phyloP scores from a whole-genome alignment of 1,284 basidiomycete species.

The Austroboletus niveus region DNA sequence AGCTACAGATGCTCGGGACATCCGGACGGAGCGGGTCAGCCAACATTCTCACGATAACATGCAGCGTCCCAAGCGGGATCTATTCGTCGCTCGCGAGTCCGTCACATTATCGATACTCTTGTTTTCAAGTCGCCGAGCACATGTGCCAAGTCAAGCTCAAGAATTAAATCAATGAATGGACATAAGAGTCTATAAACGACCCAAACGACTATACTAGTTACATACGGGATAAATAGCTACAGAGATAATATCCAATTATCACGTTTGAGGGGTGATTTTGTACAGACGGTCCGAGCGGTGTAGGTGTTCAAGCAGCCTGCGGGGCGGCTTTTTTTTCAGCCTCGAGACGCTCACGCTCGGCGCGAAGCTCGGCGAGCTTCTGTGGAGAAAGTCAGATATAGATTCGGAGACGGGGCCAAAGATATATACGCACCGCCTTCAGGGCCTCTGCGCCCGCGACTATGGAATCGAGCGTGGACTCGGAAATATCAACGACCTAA shows the following conservation, averaged over 20 bases:
- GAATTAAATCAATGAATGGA: no score
- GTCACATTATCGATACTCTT: no score
- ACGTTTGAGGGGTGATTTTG: conserved; percentile 18
- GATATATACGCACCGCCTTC: conserved; percentile 49
- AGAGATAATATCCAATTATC: conserved; percentile 33
- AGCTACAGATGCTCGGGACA: no score
- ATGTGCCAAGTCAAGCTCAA: no score
- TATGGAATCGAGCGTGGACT: conserved; percentile 62
- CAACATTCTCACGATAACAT: no score
- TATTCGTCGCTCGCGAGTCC: no score
- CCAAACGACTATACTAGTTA: background rate
- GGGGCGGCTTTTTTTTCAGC: conserved; percentile 36
- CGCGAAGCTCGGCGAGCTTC: conserved; percentile 62
- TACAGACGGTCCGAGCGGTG: conserved; percentile 15
- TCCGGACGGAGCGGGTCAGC: no score
- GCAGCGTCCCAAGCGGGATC: no score
- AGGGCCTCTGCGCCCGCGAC: conserved; percentile 53
- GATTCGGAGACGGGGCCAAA: background rate
- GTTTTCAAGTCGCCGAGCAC: no score
- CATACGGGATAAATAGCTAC: conserved; percentile 9
- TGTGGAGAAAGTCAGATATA: conserved; percentile 24
- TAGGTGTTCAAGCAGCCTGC: conserved; percentile 27
- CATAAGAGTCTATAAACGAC: no score
- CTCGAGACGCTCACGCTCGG: conserved; percentile 48
- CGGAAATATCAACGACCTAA: conserved; percentile 64